Evolutionary conservation across 495 filamentous ascomycete genomes (phyloP).

Genomic region (Acidomyces sp.): DNA sequence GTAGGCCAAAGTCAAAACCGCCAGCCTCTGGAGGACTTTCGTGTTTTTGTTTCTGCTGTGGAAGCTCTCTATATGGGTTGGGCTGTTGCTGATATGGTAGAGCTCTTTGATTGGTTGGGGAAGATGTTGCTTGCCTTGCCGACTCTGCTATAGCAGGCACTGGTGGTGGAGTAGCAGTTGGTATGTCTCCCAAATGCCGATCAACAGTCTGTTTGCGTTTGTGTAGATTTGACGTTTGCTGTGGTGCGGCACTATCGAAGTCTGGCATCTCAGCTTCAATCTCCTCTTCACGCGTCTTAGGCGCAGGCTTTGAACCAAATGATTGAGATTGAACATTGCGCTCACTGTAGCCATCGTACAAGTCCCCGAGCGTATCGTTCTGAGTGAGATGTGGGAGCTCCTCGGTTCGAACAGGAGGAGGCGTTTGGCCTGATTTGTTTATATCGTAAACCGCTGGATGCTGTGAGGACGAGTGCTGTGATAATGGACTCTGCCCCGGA

Average conservation of each 20-base stretch:
- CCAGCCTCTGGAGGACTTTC: background rate
- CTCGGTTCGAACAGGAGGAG: too few relatives aligned
- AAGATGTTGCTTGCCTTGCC: background rate
- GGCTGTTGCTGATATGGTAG: background rate
- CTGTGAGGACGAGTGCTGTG: too few relatives aligned
- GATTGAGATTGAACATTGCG: background rate
- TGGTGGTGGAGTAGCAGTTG: background rate
- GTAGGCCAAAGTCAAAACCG: slow-evolving; percentile 9
- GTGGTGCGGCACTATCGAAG: slow-evolving; percentile 50
- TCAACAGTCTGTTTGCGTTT: slow-evolving; percentile 23
- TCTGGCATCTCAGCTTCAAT: slow-evolving; percentile 53
- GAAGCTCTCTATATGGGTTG: background rate
- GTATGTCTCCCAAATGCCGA: background rate
- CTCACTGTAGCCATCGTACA: slow-evolving; percentile 47
- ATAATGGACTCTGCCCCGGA: too few relatives aligned
- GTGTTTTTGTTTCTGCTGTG: background rate
- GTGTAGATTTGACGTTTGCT: slow-evolving; percentile 6
- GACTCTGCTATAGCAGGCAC: background rate
- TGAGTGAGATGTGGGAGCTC: too few relatives aligned
- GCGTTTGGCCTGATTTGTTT: too few relatives aligned
- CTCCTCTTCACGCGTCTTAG: slow-evolving; percentile 24
- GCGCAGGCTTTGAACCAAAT: too few relatives aligned
- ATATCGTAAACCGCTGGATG: too few relatives aligned
- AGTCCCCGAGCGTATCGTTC: slow-evolving; percentile 26
- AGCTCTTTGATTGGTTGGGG: background rate